These are phyloP conservation scores for Lachancea dasiensis DNA, from an alignment of 805 yeast genomes.

Conservation along the genomic window DNA sequence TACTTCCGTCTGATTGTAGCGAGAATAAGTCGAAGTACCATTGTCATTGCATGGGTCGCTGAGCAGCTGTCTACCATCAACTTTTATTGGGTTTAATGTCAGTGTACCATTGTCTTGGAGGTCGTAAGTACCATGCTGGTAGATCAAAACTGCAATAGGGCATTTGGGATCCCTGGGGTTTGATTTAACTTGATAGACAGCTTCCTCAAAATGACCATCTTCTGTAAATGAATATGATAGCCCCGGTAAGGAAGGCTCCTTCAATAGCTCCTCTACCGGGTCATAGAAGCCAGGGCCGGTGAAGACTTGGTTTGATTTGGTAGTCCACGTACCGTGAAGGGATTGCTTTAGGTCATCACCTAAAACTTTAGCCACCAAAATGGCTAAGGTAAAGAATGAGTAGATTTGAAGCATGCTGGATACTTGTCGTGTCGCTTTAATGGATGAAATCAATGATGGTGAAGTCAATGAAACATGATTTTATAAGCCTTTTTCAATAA, in stretches of 20 bases:
- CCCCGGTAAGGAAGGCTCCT: slow-evolving; percentile 96
- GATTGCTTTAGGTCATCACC: slow-evolving; percentile 10
- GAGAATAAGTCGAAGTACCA: slow-evolving; percentile 55
- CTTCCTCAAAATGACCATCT: slow-evolving; percentile 90
- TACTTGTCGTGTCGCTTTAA: background rate
- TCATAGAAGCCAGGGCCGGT: slow-evolving; percentile 97
- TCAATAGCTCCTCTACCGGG: slow-evolving; percentile 89
- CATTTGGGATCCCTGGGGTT: slow-evolving; percentile 73
- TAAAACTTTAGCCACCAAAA: slow-evolving; percentile 4
- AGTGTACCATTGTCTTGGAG: slow-evolving; percentile 60
- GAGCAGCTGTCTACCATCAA: slow-evolving; percentile 88
- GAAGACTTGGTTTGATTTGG: slow-evolving; percentile 88
- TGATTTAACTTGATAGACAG: slow-evolving; percentile 70
- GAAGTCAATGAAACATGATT: slow-evolving; percentile 4
- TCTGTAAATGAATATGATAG: slow-evolving; percentile 86
- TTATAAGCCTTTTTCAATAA: slow-evolving; percentile 1
- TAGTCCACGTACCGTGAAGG: slow-evolving; percentile 88
- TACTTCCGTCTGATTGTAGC: slow-evolving; percentile 64
- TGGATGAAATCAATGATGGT: background rate
- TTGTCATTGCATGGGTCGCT: slow-evolving; percentile 77
- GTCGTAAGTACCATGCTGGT: slow-evolving; percentile 83
- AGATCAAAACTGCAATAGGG: slow-evolving; percentile 74
- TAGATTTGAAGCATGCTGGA: slow-evolving; percentile 1
- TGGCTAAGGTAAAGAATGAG: slow-evolving; percentile 4
- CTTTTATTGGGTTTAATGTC: slow-evolving; percentile 62